phyloP scores from a whole-genome alignment of 495 filamentous ascomycete genomes.

The Daldinia vernicosa region DNA sequence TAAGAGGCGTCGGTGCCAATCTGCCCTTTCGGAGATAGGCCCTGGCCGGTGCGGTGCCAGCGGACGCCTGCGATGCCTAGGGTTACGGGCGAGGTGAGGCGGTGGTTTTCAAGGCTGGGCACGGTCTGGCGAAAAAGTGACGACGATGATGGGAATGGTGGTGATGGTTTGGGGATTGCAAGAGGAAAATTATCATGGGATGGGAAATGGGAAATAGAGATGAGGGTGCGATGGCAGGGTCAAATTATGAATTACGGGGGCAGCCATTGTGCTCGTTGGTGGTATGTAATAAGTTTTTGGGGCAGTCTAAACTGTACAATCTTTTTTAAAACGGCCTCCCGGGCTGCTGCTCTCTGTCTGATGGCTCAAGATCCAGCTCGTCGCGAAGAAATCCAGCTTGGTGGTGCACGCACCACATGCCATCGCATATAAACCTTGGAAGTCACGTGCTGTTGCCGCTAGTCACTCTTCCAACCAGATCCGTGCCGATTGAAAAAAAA shows the following conservation, averaged over 20 bases:
- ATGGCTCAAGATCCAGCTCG: slow-evolving; percentile 38
- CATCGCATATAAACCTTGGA: neutral
- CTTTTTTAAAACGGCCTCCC: slow-evolving; percentile 34
- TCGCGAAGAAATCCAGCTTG: slow-evolving; percentile 30
- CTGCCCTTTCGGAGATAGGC: slow-evolving; percentile 6
- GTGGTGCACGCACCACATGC: slow-evolving; percentile 28
- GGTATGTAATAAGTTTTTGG: slow-evolving; percentile 45
- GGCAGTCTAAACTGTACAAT: slow-evolving; percentile 41
- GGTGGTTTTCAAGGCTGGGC: neutral
- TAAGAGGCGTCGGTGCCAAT: slow-evolving; percentile 22
- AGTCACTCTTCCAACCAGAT: neutral
- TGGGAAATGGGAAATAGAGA: slow-evolving; percentile 33
- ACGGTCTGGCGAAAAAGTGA: slow-evolving; percentile 17
- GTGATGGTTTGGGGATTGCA: slow-evolving; percentile 28
- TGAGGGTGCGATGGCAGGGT: slow-evolving; percentile 37
- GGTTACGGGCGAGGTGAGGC: neutral
- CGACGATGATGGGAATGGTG: slow-evolving; percentile 37
- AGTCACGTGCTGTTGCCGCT: slow-evolving; percentile 15
- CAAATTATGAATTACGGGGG: slow-evolving; percentile 50
- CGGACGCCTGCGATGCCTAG: neutral
- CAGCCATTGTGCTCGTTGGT: slow-evolving; percentile 46
- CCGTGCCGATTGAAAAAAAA: neutral
- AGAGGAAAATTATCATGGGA: slow-evolving; percentile 22
- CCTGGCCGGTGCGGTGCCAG: slow-evolving; percentile 2
- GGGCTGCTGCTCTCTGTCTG: slow-evolving; percentile 30